These are phyloP conservation scores for Macrocystidia cucumis DNA, from an alignment of 1,284 basidiomycete species.

Conservation along the genomic window DNA sequence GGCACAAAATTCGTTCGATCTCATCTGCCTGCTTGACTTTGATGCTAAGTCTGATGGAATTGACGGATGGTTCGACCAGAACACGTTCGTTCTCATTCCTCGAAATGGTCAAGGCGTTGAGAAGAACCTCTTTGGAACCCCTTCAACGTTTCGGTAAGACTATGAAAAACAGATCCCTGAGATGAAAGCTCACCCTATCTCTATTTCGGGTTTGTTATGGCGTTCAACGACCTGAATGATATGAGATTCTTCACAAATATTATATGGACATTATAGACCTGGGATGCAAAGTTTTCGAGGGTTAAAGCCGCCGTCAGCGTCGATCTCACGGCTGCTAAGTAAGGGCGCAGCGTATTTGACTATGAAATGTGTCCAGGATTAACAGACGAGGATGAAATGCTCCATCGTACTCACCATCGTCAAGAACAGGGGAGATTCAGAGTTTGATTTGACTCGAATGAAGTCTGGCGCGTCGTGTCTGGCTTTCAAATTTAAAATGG, in stretches of 20 bases:
- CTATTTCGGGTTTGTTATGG: slow-evolving; percentile 95
- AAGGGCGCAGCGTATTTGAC: slow-evolving; percentile 86
- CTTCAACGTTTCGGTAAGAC: slow-evolving; percentile 29
- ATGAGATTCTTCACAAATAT: slow-evolving; percentile 9
- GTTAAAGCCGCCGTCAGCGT: slow-evolving; percentile 97
- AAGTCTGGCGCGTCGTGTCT: no score
- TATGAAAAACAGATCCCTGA: slow-evolving; percentile 1
- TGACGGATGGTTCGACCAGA: slow-evolving; percentile 94
- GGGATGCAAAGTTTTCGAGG: slow-evolving; percentile 95
- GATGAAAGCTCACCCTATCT: slow-evolving; percentile 55
- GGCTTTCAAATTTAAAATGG: slow-evolving; percentile 21
- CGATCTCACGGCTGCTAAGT: slow-evolving; percentile 92
- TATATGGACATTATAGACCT: slow-evolving; percentile 42
- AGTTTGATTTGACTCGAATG: no score
- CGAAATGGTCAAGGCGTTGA: slow-evolving; percentile 90
- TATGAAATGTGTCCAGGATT: slow-evolving; percentile 18
- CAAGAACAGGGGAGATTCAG: no score
- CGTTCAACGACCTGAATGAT: slow-evolving; percentile 78
- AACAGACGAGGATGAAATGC: slow-evolving; percentile 1
- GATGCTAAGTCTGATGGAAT: slow-evolving; percentile 94
- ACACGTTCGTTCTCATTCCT: slow-evolving; percentile 97
- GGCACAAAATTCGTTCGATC: slow-evolving; percentile 94
- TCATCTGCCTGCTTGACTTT: slow-evolving; percentile 99
- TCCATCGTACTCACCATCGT: slow-evolving; percentile 39
- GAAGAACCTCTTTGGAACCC: slow-evolving; percentile 87